Conservation (phyloP, 495 filamentous ascomycete species). For the Trichoderma asperelloides region DNA sequence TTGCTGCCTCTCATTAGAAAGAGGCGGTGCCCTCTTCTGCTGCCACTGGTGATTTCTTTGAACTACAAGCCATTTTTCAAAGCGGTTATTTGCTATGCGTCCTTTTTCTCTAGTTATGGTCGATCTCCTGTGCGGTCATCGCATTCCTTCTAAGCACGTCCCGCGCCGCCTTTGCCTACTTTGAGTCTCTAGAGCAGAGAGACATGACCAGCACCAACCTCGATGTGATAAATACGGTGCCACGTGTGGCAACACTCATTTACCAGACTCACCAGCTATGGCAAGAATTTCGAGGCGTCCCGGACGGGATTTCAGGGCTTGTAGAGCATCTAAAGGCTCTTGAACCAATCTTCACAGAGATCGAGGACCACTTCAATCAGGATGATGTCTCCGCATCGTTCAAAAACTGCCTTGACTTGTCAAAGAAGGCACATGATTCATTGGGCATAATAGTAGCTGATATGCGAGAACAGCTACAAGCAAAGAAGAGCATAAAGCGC, state of each 20-base stretch:
- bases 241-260: not conserved
- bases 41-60: not conserved
- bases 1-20: not conserved
- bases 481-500: not conserved
- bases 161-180: not conserved
- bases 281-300: not conserved
- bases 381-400: not conserved
- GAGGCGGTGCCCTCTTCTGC: not conserved
- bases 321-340: not conserved
- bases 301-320: not conserved
- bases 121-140: not conserved
- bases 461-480: not conserved
- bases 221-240: not conserved
- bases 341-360: not conserved
- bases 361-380: not conserved
- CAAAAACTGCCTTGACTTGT: not conserved
- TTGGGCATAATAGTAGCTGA: not conserved
- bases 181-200: not conserved
- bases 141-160: not conserved
- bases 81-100: not conserved
- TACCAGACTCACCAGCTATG: constrained; percentile 2
- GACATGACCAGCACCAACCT: constrained; percentile 4
- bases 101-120: not conserved
- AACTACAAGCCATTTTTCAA: not conserved
- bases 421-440: not conserved